Percentiles rank a stretch among this genome's conserved stretches.
These are phyloP conservation scores for Thermothelomyces thermophilus DNA, from an alignment of 2,329 filamentous ascomycete genomes.

Conservation along the genomic window DNA sequence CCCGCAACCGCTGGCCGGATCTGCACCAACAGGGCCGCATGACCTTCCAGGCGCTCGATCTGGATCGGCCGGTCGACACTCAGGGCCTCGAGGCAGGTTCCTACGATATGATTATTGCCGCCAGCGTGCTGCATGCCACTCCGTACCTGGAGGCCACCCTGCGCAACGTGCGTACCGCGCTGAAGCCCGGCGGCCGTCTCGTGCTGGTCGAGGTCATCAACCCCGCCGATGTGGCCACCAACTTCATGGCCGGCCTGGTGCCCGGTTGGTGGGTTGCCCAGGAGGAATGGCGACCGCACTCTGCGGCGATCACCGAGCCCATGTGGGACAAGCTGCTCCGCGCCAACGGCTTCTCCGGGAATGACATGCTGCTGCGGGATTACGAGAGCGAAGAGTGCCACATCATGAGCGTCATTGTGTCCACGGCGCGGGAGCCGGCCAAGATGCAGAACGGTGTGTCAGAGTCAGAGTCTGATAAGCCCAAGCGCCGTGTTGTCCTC, in stretches of 20 bases:
- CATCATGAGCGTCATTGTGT: not conserved
- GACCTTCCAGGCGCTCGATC: conserved; percentile 27
- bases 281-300: not conserved
- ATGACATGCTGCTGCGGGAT: conserved; percentile 1
- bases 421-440: not conserved
- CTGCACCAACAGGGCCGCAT: conserved; percentile 20
- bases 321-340: not conserved
- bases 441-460: not conserved
- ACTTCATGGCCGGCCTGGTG: conserved; percentile 12
- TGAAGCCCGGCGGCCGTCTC: conserved; percentile 35
- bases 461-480: not conserved
- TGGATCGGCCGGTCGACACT: conserved; percentile 24
- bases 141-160: conserved; percentile 23
- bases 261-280: conserved; percentile 31
- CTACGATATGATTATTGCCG: conserved; percentile 33
- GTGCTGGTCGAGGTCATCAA: conserved; percentile 13
- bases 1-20: conserved; percentile 21
- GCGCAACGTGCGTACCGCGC: conserved; percentile 28
- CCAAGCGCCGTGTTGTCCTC: not conserved
- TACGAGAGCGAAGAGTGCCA: not conserved
- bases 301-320: not conserved
- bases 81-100: conserved; percentile 28
- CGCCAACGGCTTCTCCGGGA: conserved; percentile 11
- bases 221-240: not conserved
- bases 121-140: conserved; percentile 33